Conservation (phyloP, 2,329 filamentous ascomycete genomes). For the Tolypocladium inflatum region DNA sequence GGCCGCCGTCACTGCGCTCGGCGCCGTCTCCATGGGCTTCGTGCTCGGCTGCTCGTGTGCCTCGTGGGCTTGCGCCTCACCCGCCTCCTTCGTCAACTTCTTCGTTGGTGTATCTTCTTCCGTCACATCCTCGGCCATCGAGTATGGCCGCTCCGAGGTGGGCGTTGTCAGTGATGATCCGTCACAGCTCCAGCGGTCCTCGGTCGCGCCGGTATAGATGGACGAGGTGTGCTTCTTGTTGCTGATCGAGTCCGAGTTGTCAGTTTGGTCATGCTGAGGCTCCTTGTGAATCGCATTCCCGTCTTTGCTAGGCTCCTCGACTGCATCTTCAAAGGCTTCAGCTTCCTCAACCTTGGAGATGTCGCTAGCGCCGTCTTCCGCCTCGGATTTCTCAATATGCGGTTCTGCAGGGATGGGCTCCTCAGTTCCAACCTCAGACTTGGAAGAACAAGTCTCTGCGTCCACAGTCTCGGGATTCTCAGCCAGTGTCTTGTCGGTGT, state of each 20-base stretch:
- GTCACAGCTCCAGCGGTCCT: constrained; percentile 27
- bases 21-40: background rate
- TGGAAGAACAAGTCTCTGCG: background rate
- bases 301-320: background rate
- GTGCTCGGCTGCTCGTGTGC: background rate
- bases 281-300: background rate
- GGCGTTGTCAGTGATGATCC: constrained; percentile 27
- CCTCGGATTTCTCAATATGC: background rate
- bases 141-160: constrained; percentile 25
- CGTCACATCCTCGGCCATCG: constrained; percentile 18
- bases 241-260: constrained; percentile 17
- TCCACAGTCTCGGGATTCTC: background rate
- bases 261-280: constrained; percentile 7
- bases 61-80: constrained; percentile 1
- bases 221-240: constrained; percentile 26
- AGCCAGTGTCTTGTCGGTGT: background rate
- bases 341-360: background rate
- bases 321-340: background rate
- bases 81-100: constrained; percentile 13
- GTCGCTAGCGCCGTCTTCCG: background rate
- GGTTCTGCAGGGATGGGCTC: background rate
- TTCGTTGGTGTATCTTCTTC: constrained; percentile 22
- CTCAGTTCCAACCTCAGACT: background rate
- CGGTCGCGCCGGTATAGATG: constrained; percentile 26
- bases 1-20: background rate